These are phyloP conservation scores for Mortierella sp. DNA, from an alignment of 371 early-diverging fungal species.

Conservation along the genomic window DNA sequence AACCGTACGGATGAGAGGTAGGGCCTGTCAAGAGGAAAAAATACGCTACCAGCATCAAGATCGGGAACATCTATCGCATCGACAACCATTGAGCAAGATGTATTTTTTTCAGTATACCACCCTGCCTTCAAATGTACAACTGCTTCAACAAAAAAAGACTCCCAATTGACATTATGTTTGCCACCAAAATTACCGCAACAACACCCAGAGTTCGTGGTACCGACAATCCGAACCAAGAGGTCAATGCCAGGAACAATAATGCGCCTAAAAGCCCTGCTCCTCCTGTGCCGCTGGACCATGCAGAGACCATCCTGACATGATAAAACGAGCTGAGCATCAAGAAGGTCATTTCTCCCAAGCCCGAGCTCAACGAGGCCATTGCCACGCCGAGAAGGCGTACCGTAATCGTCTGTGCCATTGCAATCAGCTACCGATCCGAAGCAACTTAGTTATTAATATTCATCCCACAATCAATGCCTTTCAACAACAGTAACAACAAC, in stretches of 20 bases:
- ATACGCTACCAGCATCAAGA: constrained; percentile 34
- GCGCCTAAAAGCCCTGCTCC: constrained; percentile 61
- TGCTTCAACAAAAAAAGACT: no score
- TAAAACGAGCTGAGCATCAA: constrained; percentile 60
- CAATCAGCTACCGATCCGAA: constrained; percentile 39
- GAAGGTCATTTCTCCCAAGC: constrained; percentile 61
- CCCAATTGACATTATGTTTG: neutral
- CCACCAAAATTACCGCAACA: constrained; percentile 27
- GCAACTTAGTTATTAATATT: no score
- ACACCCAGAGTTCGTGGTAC: constrained; percentile 40
- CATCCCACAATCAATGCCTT: no score
- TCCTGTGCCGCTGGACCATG: constrained; percentile 63
- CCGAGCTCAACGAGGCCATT: constrained; percentile 59
- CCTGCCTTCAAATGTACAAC: no score
- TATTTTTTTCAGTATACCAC: no score
- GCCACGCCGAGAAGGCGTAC: constrained; percentile 55
- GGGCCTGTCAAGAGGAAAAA: constrained; percentile 38
- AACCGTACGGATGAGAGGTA: neutral
- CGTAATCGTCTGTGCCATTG: constrained; percentile 28
- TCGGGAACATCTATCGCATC: constrained; percentile 40
- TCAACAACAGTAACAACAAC: no score
- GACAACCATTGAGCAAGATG: no score
- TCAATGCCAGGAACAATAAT: constrained; percentile 56
- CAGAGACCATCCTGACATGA: constrained; percentile 50
- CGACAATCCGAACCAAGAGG: constrained; percentile 56